Evolutionary conservation across 139 green algal genomes (phyloP).

Genomic region (Closterium sp.): DNA sequence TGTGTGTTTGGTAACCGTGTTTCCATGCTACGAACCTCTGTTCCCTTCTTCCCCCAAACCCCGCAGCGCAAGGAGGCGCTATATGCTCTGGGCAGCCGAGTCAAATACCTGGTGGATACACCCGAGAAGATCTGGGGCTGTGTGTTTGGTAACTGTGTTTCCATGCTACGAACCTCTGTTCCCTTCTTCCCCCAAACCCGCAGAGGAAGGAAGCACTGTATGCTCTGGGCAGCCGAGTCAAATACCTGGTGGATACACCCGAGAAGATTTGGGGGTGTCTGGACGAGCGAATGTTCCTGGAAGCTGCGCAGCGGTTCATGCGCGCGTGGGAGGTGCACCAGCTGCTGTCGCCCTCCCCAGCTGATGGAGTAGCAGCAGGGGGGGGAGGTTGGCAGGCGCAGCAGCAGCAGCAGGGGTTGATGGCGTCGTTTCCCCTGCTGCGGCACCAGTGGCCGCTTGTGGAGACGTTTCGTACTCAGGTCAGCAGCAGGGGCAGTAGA

Average conservation of each 20-base stretch:
- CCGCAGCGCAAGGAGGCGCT: conserved; percentile 23
- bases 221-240: conserved; percentile 77
- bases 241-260: conserved; percentile 93
- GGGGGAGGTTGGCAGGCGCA: conserved; percentile 12
- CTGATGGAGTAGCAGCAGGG: background rate
- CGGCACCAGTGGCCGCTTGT: conserved; percentile 84
- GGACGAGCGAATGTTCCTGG: conserved; percentile 75
- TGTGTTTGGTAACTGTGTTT: conserved; percentile 46
- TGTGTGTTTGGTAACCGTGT: conserved; percentile 55
- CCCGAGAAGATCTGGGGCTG: conserved; percentile 92
- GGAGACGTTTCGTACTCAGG: conserved; percentile 76
- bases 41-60: background rate
- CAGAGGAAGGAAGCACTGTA: conserved; percentile 44
- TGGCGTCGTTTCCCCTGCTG: conserved; percentile 81
- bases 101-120: conserved; percentile 95
- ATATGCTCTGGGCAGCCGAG: conserved; percentile 69
- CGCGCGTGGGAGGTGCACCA: conserved; percentile 67
- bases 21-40: background rate
- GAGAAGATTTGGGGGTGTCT: conserved; percentile 95
- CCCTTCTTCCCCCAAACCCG: background rate
- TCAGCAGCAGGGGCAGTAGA: background rate
- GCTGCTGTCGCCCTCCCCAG: background rate
- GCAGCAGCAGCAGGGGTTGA: conserved; percentile 9
- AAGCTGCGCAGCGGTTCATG: conserved; percentile 76
- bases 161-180: background rate